A percentile compares a stretch with the other conserved stretches of the same genome.
These are phyloP conservation scores for Solanum sitiens DNA, from an alignment of 257 asterid genomes.

Conservation along the genomic window DNA sequence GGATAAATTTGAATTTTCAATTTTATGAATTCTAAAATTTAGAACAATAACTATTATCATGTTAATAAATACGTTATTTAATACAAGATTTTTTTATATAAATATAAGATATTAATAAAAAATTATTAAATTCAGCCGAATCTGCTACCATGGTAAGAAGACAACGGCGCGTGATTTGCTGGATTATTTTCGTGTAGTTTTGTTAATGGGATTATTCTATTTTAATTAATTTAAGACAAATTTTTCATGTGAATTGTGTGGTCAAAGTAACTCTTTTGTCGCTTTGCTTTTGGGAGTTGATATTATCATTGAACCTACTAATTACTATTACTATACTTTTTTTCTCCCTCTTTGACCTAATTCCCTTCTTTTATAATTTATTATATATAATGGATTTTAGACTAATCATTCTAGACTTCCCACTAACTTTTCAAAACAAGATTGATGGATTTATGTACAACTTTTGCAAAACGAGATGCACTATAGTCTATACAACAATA, in stretches of 20 bases:
- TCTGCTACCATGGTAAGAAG: neutral
- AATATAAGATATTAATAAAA: neutral
- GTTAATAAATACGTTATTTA: neutral
- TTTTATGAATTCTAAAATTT: neutral
- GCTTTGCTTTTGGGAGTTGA: neutral
- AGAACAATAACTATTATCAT: neutral
- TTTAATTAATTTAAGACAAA: neutral
- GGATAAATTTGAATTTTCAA: neutral
- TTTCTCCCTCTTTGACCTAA: neutral
- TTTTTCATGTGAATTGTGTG: neutral
- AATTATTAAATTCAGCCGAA: fast-evolving
- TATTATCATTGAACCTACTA: neutral
- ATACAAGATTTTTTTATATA: neutral
- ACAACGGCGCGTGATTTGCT: neutral
- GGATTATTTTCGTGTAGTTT: neutral
- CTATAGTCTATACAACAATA: neutral
- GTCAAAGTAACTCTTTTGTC: neutral
- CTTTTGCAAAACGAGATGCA: neutral
- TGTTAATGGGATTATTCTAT: neutral
- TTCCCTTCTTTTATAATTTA: neutral
- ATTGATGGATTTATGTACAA: neutral
- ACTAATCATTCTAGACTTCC: neutral
- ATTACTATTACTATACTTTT: neutral
- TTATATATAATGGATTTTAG: neutral
- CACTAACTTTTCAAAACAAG: neutral